Conservation (phyloP, 2,329 filamentous ascomycete genomes). For the Metarhizium humberi region DNA sequence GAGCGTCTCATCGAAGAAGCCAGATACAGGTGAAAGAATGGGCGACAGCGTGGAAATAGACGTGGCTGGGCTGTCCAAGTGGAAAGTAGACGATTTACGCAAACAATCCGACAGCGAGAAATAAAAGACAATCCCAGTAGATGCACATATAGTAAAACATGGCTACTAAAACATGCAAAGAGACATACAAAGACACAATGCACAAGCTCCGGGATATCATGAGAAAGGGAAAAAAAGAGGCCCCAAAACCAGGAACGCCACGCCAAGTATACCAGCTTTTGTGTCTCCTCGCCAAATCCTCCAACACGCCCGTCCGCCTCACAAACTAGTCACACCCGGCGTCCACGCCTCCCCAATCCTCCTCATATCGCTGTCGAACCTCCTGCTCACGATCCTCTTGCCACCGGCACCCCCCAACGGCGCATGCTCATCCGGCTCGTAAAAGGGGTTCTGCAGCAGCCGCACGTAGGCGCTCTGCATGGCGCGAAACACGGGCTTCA, state of each 20-base stretch:
- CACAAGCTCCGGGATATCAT: not conserved
- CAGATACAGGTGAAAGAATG: constrained; percentile 18
- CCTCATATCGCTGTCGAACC: constrained; percentile 74
- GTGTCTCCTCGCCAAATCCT: not conserved
- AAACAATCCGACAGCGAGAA: constrained; percentile 11
- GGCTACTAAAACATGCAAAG: not conserved
- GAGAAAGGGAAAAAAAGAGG: not conserved
- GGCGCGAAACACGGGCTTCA: constrained; percentile 83
- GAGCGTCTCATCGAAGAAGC: not conserved
- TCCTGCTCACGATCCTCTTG: constrained; percentile 69
- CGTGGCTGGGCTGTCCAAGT: constrained; percentile 29
- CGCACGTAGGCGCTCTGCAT: constrained; percentile 88
- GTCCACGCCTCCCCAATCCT: constrained; percentile 79
- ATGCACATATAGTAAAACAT: not conserved
- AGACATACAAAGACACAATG: not conserved
- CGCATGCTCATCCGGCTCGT: constrained; percentile 75
- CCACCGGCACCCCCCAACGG: constrained; percentile 45
- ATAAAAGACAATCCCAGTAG: not conserved
- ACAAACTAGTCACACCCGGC: constrained; percentile 58
- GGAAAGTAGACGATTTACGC: constrained; percentile 25
- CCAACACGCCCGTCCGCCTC: constrained; percentile 12
- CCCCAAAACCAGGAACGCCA: constrained; percentile 13
- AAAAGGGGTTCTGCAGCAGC: constrained; percentile 90
- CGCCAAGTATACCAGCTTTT: constrained; percentile 4
- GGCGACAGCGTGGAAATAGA: constrained; percentile 26